Percentiles rank a stretch among this genome's conserved stretches.
Evolutionary conservation across 805 yeast genomes (phyloP).

Genomic region (Isabelozyma pseudorhagii): DNA sequence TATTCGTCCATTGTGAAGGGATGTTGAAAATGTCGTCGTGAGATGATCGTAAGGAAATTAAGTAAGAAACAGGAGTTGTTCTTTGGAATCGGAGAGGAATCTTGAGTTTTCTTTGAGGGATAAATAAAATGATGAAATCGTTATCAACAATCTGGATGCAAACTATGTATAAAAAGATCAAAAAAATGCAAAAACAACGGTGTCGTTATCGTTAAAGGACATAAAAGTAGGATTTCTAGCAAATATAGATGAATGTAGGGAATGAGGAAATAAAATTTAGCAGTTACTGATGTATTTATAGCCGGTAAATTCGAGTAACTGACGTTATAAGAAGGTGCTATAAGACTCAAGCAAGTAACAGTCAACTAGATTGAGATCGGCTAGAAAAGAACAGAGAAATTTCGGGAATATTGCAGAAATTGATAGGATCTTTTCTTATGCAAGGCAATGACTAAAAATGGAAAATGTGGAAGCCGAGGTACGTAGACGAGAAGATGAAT

Average conservation of each 20-base stretch:
- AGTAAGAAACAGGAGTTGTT: neutral
- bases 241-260: neutral
- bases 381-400: too few relatives aligned
- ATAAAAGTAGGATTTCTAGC: neutral
- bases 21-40: neutral
- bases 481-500: too few relatives aligned
- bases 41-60: neutral
- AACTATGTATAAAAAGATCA: neutral
- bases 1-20: conserved; percentile 33
- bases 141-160: neutral
- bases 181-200: neutral
- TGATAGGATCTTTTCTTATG: too few relatives aligned
- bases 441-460: too few relatives aligned
- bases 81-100: neutral
- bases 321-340: too few relatives aligned
- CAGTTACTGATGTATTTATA: too few relatives aligned
- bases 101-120: neutral
- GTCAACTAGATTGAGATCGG: too few relatives aligned
- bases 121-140: neutral
- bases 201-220: neutral
- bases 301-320: too few relatives aligned
- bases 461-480: too few relatives aligned
- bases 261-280: neutral
- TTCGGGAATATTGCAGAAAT: too few relatives aligned
- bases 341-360: too few relatives aligned